Evolutionary conservation across 106 monocot species (phyloP).

Genomic region (Gastrodia elata): DNA sequence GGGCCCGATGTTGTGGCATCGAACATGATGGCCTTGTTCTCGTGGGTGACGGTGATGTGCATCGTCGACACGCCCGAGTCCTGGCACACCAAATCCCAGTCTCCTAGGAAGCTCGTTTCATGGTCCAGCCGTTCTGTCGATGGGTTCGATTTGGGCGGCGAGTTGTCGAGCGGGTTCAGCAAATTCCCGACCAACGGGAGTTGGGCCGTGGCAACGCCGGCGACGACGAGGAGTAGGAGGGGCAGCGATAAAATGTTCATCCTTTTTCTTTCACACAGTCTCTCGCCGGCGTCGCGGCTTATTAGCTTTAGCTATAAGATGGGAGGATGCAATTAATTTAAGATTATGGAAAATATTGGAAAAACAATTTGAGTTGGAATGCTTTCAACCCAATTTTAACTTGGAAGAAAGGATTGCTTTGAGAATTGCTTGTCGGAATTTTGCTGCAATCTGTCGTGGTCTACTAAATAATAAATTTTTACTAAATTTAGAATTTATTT

Average conservation of each 20-base stretch:
- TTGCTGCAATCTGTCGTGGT: no score
- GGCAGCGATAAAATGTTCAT: constrained; percentile 6
- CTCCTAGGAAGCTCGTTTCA: constrained; percentile 17
- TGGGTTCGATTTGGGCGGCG: background rate
- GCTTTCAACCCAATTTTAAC: no score
- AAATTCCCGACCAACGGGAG: background rate
- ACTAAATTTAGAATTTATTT: no score
- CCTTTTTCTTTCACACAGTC: background rate
- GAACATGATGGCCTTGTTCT: constrained; percentile 66
- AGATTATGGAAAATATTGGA: no score
- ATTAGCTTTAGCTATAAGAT: no score
- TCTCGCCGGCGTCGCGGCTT: no score
- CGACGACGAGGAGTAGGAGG: constrained; percentile 9
- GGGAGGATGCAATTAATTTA: no score
- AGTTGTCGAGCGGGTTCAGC: background rate
- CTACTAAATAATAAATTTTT: no score
- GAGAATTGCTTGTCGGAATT: no score
- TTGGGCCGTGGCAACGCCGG: constrained; percentile 11
- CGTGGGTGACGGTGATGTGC: constrained; percentile 49
- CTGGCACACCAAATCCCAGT: constrained; percentile 43
- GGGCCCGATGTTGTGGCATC: constrained; percentile 33
- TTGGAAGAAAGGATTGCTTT: no score
- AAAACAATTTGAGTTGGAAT: no score
- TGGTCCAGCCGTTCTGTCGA: background rate
- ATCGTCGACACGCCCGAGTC: constrained; percentile 77